phyloP scores from a whole-genome alignment of 148 eudicot species.

The Simmondsia chinensis region DNA sequence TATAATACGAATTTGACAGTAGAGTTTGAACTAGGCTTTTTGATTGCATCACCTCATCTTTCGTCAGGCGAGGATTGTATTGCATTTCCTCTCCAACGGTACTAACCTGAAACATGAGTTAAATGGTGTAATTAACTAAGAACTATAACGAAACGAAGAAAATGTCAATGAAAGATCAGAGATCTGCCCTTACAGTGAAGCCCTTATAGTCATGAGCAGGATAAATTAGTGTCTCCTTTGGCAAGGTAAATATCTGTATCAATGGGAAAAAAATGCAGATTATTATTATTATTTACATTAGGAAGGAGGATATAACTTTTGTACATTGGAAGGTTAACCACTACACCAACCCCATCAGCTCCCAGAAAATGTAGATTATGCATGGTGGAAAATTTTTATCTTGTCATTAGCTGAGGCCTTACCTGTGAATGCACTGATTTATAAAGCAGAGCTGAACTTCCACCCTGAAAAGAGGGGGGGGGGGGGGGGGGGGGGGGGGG shows the following conservation, averaged over 20 bases:
- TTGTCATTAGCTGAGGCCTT: conserved; percentile 14
- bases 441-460: conserved; percentile 74
- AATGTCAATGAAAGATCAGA: background rate
- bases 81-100: conserved; percentile 90
- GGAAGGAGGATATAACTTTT: too few species aligned
- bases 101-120: conserved; percentile 49
- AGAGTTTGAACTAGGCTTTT: background rate
- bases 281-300: too few species aligned
- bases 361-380: too few species aligned
- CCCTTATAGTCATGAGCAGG: conserved; percentile 99
- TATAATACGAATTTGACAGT: background rate
- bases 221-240: conserved; percentile 73
- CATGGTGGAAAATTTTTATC: background rate
- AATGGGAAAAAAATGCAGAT: conserved; percentile 13
- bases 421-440: conserved; percentile 93
- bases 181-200: conserved; percentile 50
- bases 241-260: conserved; percentile 82
- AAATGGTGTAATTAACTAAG: conserved; percentile 5
- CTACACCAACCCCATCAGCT: too few species aligned
- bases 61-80: conserved; percentile 80
- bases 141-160: background rate
- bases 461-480: conserved; percentile 46
- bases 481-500: too few species aligned
- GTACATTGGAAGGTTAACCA: too few species aligned
- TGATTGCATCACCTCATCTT: conserved; percentile 55